Conservation (phyloP, 495 filamentous ascomycete species). For the Trichocladium antarcticum region DNA sequence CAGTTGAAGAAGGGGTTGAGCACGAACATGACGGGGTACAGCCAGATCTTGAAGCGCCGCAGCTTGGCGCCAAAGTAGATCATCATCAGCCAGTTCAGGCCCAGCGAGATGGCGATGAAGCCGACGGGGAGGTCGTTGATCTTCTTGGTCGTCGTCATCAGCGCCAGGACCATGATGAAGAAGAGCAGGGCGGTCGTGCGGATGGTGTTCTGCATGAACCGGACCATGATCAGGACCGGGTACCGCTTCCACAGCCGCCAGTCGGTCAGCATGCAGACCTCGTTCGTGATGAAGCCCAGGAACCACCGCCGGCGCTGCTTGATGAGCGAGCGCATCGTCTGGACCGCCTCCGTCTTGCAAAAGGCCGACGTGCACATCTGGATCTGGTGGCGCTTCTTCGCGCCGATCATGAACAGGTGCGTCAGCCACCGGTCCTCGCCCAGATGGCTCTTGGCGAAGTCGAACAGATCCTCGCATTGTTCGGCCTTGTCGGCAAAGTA, state of each 20-base stretch:
- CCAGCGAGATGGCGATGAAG: constrained; percentile 90
- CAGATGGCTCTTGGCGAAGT: constrained; percentile 90
- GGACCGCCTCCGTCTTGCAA: constrained; percentile 96
- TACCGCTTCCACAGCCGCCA: constrained; percentile 84
- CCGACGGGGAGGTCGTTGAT: constrained; percentile 73
- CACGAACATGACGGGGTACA: constrained; percentile 93
- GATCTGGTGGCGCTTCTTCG: constrained; percentile 85
- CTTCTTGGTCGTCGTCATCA: constrained; percentile 73
- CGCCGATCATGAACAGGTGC: constrained; percentile 97
- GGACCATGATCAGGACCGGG: constrained; percentile 74
- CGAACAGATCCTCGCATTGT: constrained; percentile 91
- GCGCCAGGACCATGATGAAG: constrained; percentile 84
- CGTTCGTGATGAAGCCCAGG: constrained; percentile 94
- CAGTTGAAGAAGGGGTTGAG: constrained; percentile 97
- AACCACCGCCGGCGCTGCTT: constrained; percentile 98
- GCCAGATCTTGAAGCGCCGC: constrained; percentile 81
- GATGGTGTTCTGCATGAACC: constrained; percentile 95
- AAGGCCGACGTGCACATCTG: constrained; percentile 96
- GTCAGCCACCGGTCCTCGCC: constrained; percentile 97
- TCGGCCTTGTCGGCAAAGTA: constrained; percentile 98
- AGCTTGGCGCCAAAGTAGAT: constrained; percentile 85
- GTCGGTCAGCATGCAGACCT: constrained; percentile 97
- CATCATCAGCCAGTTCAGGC: constrained; percentile 93
- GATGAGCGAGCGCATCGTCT: constrained; percentile 72
- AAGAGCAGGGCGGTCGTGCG: constrained; percentile 91